Conservation (phyloP, 2,329 filamentous ascomycete genomes). For the Stemphylium beticola region DNA sequence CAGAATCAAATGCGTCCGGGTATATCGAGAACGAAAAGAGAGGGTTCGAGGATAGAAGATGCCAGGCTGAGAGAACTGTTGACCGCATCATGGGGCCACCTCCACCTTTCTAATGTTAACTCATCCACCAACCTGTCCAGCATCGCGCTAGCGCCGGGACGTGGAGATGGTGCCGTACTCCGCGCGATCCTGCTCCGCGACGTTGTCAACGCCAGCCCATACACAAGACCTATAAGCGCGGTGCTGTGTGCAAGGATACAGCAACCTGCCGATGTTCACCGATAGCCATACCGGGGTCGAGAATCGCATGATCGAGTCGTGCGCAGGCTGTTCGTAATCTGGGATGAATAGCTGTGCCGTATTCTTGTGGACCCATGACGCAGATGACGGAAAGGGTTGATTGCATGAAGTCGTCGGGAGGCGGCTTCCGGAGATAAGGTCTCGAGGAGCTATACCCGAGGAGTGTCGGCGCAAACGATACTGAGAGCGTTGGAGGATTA, state of each 20-base stretch:
- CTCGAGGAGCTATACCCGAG: neutral
- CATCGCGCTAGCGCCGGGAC: slow-evolving; percentile 9
- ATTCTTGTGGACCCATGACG: slow-evolving; percentile 3
- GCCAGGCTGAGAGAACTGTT: neutral
- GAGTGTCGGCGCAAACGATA: neutral
- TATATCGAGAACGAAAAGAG: neutral
- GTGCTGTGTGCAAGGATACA: neutral
- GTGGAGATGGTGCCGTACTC: slow-evolving; percentile 4
- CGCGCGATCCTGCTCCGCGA: neutral
- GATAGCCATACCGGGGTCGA: neutral
- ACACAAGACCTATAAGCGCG: neutral
- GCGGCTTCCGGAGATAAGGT: slow-evolving; percentile 6
- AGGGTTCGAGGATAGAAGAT: neutral
- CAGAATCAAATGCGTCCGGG: neutral
- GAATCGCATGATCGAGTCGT: neutral
- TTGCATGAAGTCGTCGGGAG: neutral
- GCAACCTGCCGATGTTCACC: slow-evolving; percentile 3
- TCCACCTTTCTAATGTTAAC: neutral
- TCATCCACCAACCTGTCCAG: slow-evolving; percentile 5
- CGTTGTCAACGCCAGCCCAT: neutral
- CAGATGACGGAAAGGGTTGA: neutral
- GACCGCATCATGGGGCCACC: slow-evolving; percentile 1
- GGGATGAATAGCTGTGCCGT: too few species aligned
- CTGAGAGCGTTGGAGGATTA: neutral
- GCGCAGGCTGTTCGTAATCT: neutral